phyloP scores from a whole-genome alignment of 768 basidiomycete genomes.

The Udeniomyces megalosporus region DNA sequence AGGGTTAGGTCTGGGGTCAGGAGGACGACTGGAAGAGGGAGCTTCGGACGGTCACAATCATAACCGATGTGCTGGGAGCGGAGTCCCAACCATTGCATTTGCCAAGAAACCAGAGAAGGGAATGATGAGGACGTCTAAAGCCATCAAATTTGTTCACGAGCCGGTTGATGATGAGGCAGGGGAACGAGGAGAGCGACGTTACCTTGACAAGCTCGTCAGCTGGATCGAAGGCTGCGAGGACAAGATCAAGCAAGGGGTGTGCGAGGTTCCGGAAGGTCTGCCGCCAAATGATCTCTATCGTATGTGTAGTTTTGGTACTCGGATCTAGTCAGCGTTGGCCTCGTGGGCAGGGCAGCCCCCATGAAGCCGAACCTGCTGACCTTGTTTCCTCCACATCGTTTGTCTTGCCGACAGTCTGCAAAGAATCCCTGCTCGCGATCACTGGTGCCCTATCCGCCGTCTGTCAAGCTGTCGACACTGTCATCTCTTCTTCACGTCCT shows the following conservation, averaged over 20 bases:
- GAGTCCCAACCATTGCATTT: neutral
- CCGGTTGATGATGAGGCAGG: neutral
- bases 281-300: slow-evolving; percentile 71
- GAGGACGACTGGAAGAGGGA: neutral
- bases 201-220: slow-evolving; percentile 5
- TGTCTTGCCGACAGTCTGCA: slow-evolving; percentile 40
- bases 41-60: neutral
- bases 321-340: too few relatives aligned
- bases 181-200: neutral
- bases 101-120: neutral
- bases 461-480: slow-evolving; percentile 58
- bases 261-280: slow-evolving; percentile 58
- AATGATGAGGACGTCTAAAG: slow-evolving; percentile 4
- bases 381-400: too few relatives aligned
- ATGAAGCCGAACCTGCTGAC: too few relatives aligned
- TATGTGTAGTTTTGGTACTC: slow-evolving; percentile 34
- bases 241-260: slow-evolving; percentile 45
- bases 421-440: slow-evolving; percentile 56
- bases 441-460: slow-evolving; percentile 58
- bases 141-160: slow-evolving; percentile 19
- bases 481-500: slow-evolving; percentile 24
- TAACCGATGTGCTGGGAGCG: too few relatives aligned
- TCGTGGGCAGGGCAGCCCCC: too few relatives aligned
- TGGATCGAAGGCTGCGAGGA: slow-evolving; percentile 47
- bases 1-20: neutral